Evolutionary conservation across 352 stramenopile species (phyloP), one percentile per base, ranked within the genome.

Genomic region (Phytophthora europaea): DNA sequence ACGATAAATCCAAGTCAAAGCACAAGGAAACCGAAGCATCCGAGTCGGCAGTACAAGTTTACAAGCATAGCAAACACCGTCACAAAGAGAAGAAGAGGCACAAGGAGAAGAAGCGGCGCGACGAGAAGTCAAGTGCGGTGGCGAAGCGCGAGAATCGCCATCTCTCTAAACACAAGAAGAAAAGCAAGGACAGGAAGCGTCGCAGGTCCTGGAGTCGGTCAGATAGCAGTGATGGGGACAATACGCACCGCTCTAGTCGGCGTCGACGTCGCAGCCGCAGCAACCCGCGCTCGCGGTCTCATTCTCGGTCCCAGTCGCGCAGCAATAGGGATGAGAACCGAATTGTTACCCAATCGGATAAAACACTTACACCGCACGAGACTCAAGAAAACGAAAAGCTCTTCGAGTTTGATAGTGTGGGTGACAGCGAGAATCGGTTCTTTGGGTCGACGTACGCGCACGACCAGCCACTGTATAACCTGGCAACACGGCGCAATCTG

Each of bases 361-460:
- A 67, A 48, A 59, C 64, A 20, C 36, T 75, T 53, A 23, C 68
- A 5, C n/a, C 43, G 12, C 61, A 33, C 31, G 23, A 8, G 12
- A 33, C 34, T 6, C 40, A 63, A 47, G 33, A 13, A 9, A 31
- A 75, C 0, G 75, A 84, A 12, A 85, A 81, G 33, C 58, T 94
- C 6, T 95, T 90, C 56, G 83, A 93, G 51, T 83, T 89, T 33
- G 90, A 97, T 54, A 75, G 79, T 43, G 69, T 66, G 0, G 87
- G 88, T 18, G 90, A 97, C 71, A 69, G 65, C 13, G 82, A 95
- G 2, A 97, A 97, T 56, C 47, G 48, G 0, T 78, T 94, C 36
- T 97, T 86, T 36, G 88, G 90, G 22, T 84, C 85, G 2, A 71
- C 90, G 15, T 92, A 91, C 56, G 76, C 63, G n/a, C 70, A 90